phyloP scores from a whole-genome alignment of 352 stramenopile species.

The Globisporangium carolinianum region DNA sequence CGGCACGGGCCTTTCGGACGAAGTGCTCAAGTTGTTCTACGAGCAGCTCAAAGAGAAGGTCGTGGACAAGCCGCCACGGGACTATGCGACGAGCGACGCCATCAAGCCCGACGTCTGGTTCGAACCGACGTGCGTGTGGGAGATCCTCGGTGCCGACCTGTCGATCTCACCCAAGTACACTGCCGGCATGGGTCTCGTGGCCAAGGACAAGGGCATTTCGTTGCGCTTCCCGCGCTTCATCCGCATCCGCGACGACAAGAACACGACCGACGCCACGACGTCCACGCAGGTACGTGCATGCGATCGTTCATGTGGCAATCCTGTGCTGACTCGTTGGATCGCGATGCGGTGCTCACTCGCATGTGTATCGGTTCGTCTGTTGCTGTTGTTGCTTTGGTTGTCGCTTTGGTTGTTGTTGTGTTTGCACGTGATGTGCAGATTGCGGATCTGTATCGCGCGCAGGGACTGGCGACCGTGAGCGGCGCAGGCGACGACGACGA shows the following conservation, averaged over 20 bases:
- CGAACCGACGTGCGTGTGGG: constrained; percentile 94
- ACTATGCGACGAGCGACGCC: constrained; percentile 90
- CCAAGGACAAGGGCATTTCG: constrained; percentile 93
- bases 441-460: constrained; percentile 72
- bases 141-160: constrained; percentile 97
- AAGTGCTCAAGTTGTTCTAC: constrained; percentile 91
- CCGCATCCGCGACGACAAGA: constrained; percentile 97
- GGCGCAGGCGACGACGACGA: constrained; percentile 64
- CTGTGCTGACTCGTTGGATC: background rate
- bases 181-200: constrained; percentile 89
- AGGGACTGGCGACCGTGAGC: constrained; percentile 62
- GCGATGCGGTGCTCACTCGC: background rate
- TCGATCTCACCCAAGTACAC: constrained; percentile 98
- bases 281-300: constrained; percentile 87
- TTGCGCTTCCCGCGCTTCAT: constrained; percentile 99
- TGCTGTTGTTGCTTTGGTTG: constrained; percentile 1
- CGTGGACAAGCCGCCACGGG: constrained; percentile 76
- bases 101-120: constrained; percentile 95
- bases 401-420: background rate
- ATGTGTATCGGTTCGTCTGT: background rate
- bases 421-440: constrained; percentile 33
- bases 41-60: constrained; percentile 79
- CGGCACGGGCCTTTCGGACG: constrained; percentile 98
- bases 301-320: background rate
- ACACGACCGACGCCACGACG: constrained; percentile 92